Evolutionary conservation across 2,329 filamentous ascomycete genomes (phyloP).

Genomic region (Epichloe gansuensis): DNA sequence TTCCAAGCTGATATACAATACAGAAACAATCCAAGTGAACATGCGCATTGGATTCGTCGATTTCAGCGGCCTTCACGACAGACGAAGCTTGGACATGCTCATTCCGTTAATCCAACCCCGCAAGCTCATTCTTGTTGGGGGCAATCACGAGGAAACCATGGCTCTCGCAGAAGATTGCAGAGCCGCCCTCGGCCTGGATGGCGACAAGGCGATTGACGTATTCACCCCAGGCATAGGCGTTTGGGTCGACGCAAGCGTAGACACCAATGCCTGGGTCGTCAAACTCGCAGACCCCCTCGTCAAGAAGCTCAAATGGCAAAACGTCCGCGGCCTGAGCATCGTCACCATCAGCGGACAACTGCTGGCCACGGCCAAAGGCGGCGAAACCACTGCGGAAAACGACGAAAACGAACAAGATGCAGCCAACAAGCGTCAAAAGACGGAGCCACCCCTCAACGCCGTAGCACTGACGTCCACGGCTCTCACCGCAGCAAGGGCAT

Average conservation of each 20-base stretch:
- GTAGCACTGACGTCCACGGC: constrained; percentile 9
- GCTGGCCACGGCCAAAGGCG: constrained; percentile 37
- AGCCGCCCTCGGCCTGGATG: constrained; percentile 44
- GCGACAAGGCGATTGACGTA: constrained; percentile 51
- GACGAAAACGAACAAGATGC: constrained; percentile 35
- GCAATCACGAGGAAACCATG: constrained; percentile 65
- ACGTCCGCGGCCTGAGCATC: constrained; percentile 76
- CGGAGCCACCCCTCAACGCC: constrained; percentile 20
- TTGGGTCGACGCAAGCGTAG: constrained; percentile 78
- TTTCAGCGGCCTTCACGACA: constrained; percentile 85
- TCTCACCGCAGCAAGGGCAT: constrained; percentile 8
- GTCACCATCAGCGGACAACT: constrained; percentile 77
- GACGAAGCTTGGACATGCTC: constrained; percentile 85
- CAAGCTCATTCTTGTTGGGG: constrained; percentile 86
- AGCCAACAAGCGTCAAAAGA: constrained; percentile 39
- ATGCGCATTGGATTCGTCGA: constrained; percentile 79
- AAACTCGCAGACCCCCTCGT: constrained; percentile 78
- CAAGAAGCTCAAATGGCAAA: constrained; percentile 86
- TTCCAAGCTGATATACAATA: constrained; percentile 58
- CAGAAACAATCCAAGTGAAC: constrained; percentile 53
- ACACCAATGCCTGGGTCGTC: constrained; percentile 95
- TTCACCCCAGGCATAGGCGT: constrained; percentile 69
- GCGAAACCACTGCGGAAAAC: constrained; percentile 12
- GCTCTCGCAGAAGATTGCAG: constrained; percentile 70
- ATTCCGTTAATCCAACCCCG: constrained; percentile 88